Evolutionary conservation across 164 flowering plant species (phyloP).

Genomic region (Tetracentron sinense): DNA sequence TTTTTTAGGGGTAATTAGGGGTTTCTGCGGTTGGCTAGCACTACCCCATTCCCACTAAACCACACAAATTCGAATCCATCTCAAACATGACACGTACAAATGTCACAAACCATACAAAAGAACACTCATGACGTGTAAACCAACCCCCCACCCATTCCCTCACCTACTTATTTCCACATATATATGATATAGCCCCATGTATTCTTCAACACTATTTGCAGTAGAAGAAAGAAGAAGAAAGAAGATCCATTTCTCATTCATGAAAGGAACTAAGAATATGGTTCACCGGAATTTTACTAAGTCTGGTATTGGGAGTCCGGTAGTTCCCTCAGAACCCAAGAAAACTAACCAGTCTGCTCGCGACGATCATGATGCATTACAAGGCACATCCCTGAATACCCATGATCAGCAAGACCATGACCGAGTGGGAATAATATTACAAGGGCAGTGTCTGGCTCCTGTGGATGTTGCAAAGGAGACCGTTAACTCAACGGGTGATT

Average conservation of each 20-base stretch:
- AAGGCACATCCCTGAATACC: neutral
- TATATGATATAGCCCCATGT: neutral
- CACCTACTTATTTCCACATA: conserved; percentile 10
- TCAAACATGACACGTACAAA: conserved; percentile 31
- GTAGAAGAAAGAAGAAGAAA: neutral
- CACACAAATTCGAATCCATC: conserved; percentile 34
- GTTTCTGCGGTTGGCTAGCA: no score
- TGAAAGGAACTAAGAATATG: neutral
- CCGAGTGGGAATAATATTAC: neutral
- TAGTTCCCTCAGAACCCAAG: neutral
- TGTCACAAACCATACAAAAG: conserved; percentile 48
- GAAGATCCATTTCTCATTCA: neutral
- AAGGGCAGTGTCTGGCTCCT: neutral
- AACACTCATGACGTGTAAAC: conserved; percentile 16
- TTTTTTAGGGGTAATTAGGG: neutral
- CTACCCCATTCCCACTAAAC: conserved; percentile 12
- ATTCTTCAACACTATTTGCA: neutral
- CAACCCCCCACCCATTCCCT: conserved; percentile 26
- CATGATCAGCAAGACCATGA: neutral
- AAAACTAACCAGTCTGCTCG: neutral
- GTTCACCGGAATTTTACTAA: neutral
- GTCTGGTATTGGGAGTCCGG: neutral
- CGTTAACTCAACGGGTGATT: conserved; percentile 10
- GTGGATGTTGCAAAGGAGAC: neutral
- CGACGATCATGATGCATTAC: neutral